Base-by-base conservation (phyloP, 2,329 filamentous ascomycete species). In the Trichoderma gracile region DNA sequence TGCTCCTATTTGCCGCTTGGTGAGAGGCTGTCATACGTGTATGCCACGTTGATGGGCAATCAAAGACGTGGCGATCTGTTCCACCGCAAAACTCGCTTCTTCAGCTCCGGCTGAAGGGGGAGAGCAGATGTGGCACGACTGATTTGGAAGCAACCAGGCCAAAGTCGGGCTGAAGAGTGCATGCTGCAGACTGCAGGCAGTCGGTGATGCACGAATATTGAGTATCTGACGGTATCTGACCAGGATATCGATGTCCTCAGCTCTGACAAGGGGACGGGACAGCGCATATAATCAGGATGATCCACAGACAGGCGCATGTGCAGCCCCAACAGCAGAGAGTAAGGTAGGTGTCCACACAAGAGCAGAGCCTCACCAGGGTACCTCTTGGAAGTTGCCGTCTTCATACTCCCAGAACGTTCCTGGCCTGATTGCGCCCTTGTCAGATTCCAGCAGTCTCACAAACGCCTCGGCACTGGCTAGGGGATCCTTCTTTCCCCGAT, bases 351-450 rank as follows among this genome's bases (percentile, higher is more conserved):
- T 53, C 21, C 49, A 49, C 30, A 5, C 3, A 3, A 25, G 5
- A 46, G 33, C 12, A 46, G 49, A 62, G 49, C 49, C 49, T 54
- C 42, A 62, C 40, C 40, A 45, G 19, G 59, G 59, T 6, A 62
- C 47, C 47, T 46, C 25, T 25, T 62, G 49, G 9, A 54, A 63
- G 5, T 56, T 38, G 5, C 50, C 63, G 17, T 47, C 50, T 19
- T 63, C 63, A 55, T 43, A 56, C 21, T 63, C 63, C 63, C 63
- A 63, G 46, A 65, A 65, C 10, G 58, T 63, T 23, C 63, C 57
- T 6, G 49, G 49, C 3, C 49, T 17, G 30, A 65, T 55, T 23
- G 33, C 42, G 7, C 58, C 63, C 19, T 25, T 43, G 8, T 63
- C 63, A 14, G 63, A 62, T n/a, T 65, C 63, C 15, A 65, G 21